Evolutionary conservation across 192 early-diverging fungal genomes (phyloP), one percentile per base, ranked within the genome.

Genomic region (Mortierella alpina): DNA sequence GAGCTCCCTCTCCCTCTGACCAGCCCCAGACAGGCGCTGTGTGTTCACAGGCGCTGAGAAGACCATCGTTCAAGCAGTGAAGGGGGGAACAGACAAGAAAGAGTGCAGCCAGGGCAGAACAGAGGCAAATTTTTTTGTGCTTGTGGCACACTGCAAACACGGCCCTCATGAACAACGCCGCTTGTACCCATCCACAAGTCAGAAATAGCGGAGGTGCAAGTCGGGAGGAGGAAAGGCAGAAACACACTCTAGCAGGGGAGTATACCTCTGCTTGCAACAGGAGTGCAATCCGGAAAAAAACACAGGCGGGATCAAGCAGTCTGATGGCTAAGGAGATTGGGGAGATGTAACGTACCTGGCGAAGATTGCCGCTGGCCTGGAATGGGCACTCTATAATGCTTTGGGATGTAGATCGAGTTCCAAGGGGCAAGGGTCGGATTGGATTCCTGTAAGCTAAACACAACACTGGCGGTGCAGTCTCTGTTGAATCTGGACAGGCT

Each of bases 391-490:
- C 77, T 65, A 66, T 80, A 80, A 20, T 80, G 70, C 70, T 72
- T 80, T 40, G 77, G 77, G 58, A 80, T 72, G 60, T 80, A 80
- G 66, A 80, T 80, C 77, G 77, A 80, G 70, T 72, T 80, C 77
- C 70, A 80, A 1, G 77, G 70, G 6, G 77, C 77, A 42, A 80
- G 59, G 20, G 68, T 65, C 15, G 55, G 68, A 45, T 68, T 80
- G 9, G 64, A 55, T 20, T 72, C 70, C 50, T 60, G 63, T 7
- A 80, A 52, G 51, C 59, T 47, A 44, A 80, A 80, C 20, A 80
- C 54, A 5, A 80, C 58, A n/a, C 66, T 72, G 39, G 77, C 69
- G 22, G 63, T 68, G 48, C 69, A 71, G 46, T 80, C 77, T 14
- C 68, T 49, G 49, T 63, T 72, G 70, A 80, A 80, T 51, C 70